Evolutionary conservation across 2,329 filamentous ascomycete genomes (phyloP), one percentile per base, ranked within the genome.

Genomic region (Penicillium sp.): DNA sequence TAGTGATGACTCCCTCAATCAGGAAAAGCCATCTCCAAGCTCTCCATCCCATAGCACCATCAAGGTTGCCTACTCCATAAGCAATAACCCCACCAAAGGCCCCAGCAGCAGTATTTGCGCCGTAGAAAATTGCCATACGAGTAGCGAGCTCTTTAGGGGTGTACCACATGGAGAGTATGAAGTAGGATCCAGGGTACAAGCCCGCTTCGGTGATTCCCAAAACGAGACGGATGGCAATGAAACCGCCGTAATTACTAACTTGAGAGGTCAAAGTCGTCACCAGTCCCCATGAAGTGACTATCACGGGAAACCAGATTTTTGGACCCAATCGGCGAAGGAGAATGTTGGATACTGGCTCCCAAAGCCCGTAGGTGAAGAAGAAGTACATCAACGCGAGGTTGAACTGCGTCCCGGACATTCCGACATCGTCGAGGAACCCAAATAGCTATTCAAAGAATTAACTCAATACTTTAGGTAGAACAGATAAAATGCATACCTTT

Each of bases 1-100:
- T 26, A n/a, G 55, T 91, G 1, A 84, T 76, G 2, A 87, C 73
- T n/a, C 89, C 89, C 61, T 83, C 81, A 6, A 85, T 67, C 23
- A 85, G 83, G 54, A 85, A 85, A 23, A 84, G 84, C 82, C 51
- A 53, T 28, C 38, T 43, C 51, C 51, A 53, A 26, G 28, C 51
- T 24, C 52, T 62, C 20, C 69, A 58, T 6, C 67, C 82, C 33
- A 74, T 82, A 5, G 83, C 66, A 0, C 87, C 83, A 61, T 89
- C 82, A 88, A 96, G 91, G 68, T 94, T 90, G 18, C 89, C 89
- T 60, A 96, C 94, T 0, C 86, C 91, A 3, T 84, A 86, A 1
- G 91, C 91, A 14, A 96, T 79, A 0, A 96, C 81, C 7, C 90
- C 90, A 38, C 89, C 90, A 65, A 96, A 95, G 0, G 90, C 90